These are phyloP conservation scores for Rhodotorula kratochvilovae DNA, from an alignment of 768 basidiomycete genomes.

Conservation along the genomic window DNA sequence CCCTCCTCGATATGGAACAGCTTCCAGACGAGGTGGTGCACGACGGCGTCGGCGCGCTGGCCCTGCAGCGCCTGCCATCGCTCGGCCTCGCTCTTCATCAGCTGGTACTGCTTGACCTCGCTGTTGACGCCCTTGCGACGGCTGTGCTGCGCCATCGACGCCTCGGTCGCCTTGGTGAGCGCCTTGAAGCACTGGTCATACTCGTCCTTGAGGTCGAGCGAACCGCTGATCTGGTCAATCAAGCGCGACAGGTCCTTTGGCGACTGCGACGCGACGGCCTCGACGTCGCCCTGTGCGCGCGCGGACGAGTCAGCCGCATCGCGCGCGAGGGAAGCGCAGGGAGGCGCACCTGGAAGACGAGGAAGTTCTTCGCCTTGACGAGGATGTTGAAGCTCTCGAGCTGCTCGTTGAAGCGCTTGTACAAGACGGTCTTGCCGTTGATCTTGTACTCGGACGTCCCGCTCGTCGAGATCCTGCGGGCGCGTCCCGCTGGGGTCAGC, in stretches of 20 bases:
- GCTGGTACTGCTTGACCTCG: slow-evolving; percentile 95
- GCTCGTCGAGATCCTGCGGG: slow-evolving; percentile 69
- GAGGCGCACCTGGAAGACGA: slow-evolving; percentile 70
- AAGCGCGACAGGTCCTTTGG: slow-evolving; percentile 81
- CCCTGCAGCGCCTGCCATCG: slow-evolving; percentile 69
- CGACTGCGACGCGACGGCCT: slow-evolving; percentile 92
- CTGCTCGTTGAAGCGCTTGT: slow-evolving; percentile 80
- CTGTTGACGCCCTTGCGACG: slow-evolving; percentile 88
- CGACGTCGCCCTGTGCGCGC: slow-evolving; percentile 69
- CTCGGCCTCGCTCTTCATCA: slow-evolving; percentile 90
- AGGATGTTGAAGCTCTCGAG: slow-evolving; percentile 87
- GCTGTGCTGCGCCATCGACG: slow-evolving; percentile 88
- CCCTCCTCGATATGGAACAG: slow-evolving; percentile 82
- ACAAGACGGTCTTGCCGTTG: slow-evolving; percentile 73
- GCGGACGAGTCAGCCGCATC: neutral
- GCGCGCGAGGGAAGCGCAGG: slow-evolving; percentile 13
- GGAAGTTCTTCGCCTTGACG: slow-evolving; percentile 98
- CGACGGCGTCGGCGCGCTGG: slow-evolving; percentile 68
- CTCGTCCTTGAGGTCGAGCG: slow-evolving; percentile 76
- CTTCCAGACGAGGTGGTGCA: slow-evolving; percentile 78
- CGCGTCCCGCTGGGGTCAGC: neutral
- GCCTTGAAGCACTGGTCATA: slow-evolving; percentile 84
- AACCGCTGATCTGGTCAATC: slow-evolving; percentile 79
- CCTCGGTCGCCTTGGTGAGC: slow-evolving; percentile 86
- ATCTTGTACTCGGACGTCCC: slow-evolving; percentile 89